These are phyloP conservation scores for Talaromyces sp. DNA, from an alignment of 2,329 filamentous ascomycete species.

Conservation along the genomic window DNA sequence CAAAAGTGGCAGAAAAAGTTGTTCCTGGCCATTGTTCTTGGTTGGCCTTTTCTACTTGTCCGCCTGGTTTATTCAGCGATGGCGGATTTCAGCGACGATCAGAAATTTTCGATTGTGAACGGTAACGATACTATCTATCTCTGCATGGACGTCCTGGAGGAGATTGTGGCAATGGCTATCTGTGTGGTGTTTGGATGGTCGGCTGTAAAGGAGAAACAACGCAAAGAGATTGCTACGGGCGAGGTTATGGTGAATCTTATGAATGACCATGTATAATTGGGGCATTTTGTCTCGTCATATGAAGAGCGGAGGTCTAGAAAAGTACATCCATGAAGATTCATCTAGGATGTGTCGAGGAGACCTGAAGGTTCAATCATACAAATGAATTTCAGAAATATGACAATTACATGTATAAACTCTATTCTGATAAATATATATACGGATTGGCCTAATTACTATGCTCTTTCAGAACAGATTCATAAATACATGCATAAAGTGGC, in stretches of 20 bases:
- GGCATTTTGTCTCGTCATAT: not conserved
- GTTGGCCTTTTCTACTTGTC: not conserved
- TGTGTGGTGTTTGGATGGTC: conserved; percentile 6
- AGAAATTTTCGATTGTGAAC: not conserved
- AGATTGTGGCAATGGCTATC: not conserved
- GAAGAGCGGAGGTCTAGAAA: not conserved
- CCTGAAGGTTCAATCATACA: too few species aligned
- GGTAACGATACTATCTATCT: not conserved
- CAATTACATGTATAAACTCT: too few species aligned
- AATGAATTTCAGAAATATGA: too few species aligned
- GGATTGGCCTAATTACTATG: too few species aligned
- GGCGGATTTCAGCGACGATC: not conserved
- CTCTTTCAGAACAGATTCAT: too few species aligned
- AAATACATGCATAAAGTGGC: too few species aligned
- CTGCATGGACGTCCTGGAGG: not conserved
- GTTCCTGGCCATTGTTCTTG: not conserved
- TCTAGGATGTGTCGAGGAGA: not conserved
- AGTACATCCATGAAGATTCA: not conserved
- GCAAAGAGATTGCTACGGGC: conserved; percentile 17
- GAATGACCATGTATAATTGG: not conserved
- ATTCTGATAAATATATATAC: too few species aligned
- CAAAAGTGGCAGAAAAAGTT: not conserved
- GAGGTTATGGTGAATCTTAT: not conserved
- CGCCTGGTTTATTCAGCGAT: not conserved
- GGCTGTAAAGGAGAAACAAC: conserved; percentile 3